phyloP scores from a whole-genome alignment of 768 basidiomycete genomes.

The Mrakia hoshinonis region DNA sequence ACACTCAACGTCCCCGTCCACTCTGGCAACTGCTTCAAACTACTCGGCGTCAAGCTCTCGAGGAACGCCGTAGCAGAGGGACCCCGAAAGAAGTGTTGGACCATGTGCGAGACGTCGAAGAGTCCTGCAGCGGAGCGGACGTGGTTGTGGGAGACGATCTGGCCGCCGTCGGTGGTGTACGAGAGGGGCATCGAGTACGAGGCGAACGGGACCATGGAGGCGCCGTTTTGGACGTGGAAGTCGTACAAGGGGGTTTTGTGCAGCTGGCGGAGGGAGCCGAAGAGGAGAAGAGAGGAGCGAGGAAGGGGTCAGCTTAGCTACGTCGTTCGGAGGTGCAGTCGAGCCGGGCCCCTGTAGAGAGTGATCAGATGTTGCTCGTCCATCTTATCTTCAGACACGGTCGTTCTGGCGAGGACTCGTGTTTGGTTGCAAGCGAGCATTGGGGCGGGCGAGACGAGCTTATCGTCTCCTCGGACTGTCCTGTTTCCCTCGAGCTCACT shows the following conservation, averaged over 20 bases:
- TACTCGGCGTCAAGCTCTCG: constrained; percentile 68
- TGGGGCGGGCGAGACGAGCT: no score
- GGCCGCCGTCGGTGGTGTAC: constrained; percentile 44
- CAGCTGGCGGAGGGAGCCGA: constrained; percentile 40
- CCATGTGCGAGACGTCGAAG: constrained; percentile 98
- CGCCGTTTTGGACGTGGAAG: constrained; percentile 67
- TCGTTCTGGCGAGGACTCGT: no score
- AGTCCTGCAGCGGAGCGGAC: constrained; percentile 72
- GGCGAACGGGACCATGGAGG: constrained; percentile 94
- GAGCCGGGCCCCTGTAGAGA: no score
- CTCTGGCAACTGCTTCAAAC: background rate
- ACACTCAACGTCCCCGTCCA: constrained; percentile 68
- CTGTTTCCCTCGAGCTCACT: no score
- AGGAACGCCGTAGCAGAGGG: constrained; percentile 69
- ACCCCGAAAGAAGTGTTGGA: constrained; percentile 83
- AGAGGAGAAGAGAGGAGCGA: background rate
- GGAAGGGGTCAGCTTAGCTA: background rate
- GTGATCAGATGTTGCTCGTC: no score
- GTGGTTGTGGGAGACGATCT: constrained; percentile 55
- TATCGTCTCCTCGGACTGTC: no score
- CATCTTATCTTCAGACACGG: no score
- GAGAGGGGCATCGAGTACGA: constrained; percentile 89
- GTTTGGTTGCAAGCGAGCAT: no score
- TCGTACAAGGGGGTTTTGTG: constrained; percentile 72
- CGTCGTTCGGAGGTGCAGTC: no score